Percentiles rank a stretch among this genome's conserved stretches.
Conservation (phyloP, 177 flowering plant species). For the Vitis hybrid region DNA sequence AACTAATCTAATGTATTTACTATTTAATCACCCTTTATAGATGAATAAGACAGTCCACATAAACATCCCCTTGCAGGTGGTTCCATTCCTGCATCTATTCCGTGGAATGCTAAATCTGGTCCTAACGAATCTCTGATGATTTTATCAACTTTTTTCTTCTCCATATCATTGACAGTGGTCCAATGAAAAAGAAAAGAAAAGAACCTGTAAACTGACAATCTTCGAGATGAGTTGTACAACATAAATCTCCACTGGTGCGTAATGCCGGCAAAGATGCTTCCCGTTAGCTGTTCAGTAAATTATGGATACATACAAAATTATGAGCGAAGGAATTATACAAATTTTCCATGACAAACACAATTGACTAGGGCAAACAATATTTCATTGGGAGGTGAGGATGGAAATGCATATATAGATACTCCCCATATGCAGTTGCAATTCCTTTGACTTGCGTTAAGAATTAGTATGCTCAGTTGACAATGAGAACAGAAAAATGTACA, state of each 20-base stretch:
- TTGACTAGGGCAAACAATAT: conserved; percentile 7
- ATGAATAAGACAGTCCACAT: too few species aligned
- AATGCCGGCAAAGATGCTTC: conserved; percentile 14
- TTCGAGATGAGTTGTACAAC: too few species aligned
- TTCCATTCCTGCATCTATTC: too few species aligned
- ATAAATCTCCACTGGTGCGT: not conserved
- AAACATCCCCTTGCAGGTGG: too few species aligned
- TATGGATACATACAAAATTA: conserved; percentile 19
- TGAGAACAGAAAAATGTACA: conserved; percentile 27
- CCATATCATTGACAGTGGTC: too few species aligned
- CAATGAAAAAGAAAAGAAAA: too few species aligned
- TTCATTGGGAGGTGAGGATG: not conserved
- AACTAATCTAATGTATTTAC: too few species aligned
- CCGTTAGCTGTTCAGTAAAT: conserved; percentile 20
- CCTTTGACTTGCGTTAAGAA: conserved; percentile 13
- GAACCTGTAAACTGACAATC: too few species aligned
- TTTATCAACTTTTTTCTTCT: too few species aligned
- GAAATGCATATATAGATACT: not conserved
- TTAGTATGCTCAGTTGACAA: conserved; percentile 20
- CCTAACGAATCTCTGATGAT: too few species aligned
- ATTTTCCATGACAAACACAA: not conserved
- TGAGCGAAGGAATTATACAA: conserved; percentile 15
- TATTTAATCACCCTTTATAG: too few species aligned
- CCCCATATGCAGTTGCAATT: conserved; percentile 2
- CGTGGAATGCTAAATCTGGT: too few species aligned